Evolutionary conservation across 805 yeast genomes (phyloP), one percentile per base, ranked within the genome.

Genomic region (Kodamaea restingae): DNA sequence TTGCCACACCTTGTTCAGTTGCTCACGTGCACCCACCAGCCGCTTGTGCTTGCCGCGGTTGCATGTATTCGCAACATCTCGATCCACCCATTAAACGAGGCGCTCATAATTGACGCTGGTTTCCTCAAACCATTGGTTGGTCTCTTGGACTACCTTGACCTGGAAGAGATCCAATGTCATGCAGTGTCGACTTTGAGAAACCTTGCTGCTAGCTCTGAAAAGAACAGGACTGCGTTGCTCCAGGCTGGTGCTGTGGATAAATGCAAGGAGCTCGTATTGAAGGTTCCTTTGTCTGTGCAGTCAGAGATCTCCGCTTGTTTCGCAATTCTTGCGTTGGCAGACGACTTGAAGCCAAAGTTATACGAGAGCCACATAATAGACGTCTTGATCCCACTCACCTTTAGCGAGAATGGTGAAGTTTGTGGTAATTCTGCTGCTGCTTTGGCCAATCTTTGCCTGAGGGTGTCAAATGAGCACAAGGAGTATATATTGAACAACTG

Each of bases 341-440:
- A 93, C 65, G 96, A 88, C 58, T 76, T 95, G 50, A 93, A 91
- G 65, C 76, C 83, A 37, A 84, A 84, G 53, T 71, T 93, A 52
- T 76, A 93, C 50, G 84, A 86, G 44, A 74, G 88, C 50, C 91
- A 90, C 39, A 81, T 93, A 32, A 76, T 88, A 45, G 88, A 85
- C 51, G 96, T 88, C 26, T 74, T 93, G 47, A 81, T 93, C 42
- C 98, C 98, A 25, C 75, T 93, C 59, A 93, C 98, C 2, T 80
- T 78, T 51, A 84, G 95, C 31, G 76, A 76, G 40, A 88, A 88
- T 58, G 84, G 88, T 43, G 98, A 95, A 64, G 97, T 93, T 12
- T 93, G 96, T 61, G 98, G 98, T 41, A 93, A 93, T 63, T 85
- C 96, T 2, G 98, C 98, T 11, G 98, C 98, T 26, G 98, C 98